Evolutionary conservation across 192 early-diverging fungal species (phyloP), one percentile per base, ranked within the genome.

Genomic region (Pilobolus umbonatus): DNA sequence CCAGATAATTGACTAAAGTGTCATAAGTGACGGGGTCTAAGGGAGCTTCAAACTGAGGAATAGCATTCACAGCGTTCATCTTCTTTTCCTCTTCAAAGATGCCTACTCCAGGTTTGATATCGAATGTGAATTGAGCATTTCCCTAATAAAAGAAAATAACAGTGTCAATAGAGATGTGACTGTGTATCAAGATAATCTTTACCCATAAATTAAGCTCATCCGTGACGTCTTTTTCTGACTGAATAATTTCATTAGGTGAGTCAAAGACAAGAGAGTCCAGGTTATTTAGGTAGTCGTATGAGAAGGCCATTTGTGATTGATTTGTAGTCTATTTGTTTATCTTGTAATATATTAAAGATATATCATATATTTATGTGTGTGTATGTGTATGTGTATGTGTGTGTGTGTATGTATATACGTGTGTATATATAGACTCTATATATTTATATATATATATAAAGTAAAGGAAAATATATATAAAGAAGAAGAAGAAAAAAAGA

Each of bases 51-150:
- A 66, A 60, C 12, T 59, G 57, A 25, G 43, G 43, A 19, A 31
- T 21, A 17, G 32, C 21, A 22, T 39, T 2, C 0, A 22, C 5
- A 25, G 60, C 24, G 28, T 29, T 28, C 15, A 26, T 47, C 17
- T 21, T 32, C 29, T 69, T 61, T 42, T 69, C 67, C 26, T 74
- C 62, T 24, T 75, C 76, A 63, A 63, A 74, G 60, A 80, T 72
- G 12, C 78, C 74, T 5, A 71, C 51, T 28, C 78, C 78, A 38
- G 78, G 75, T 25, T 72, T 60, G 8, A 76, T 73, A 69, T 89
- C 87, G 50, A 86, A 82, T 45, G 81, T 81, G 72, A 89, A 89
- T 72, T 89, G 82, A 15, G 83, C 84, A 63, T 83, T 83, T 56
- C 83, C 74, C 67, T 69, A 51, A 31, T 17, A n/a, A 19, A 25